A percentile compares a stretch with the other conserved stretches of the same genome.
Evolutionary conservation across 208 protist genomes (phyloP).

Genomic region (Leishmania arabica): DNA sequence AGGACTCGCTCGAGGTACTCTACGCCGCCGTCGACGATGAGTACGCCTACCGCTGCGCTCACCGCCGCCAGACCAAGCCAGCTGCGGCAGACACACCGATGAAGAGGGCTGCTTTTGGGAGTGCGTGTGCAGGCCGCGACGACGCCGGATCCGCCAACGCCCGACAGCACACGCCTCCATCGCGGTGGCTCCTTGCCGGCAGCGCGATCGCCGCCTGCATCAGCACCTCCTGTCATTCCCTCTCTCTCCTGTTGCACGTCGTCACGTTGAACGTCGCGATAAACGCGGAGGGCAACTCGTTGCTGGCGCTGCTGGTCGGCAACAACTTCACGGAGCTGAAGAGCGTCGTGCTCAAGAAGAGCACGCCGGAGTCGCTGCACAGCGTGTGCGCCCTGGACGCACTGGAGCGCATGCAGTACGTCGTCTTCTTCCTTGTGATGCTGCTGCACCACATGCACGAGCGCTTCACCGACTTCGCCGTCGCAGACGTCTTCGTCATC

Average conservation of each 20-base stretch:
- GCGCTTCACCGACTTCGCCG: constrained; percentile 32
- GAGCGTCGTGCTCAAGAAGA: constrained; percentile 92
- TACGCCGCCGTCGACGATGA: constrained; percentile 43
- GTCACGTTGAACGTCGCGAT: constrained; percentile 95
- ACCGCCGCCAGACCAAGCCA: neutral
- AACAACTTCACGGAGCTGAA: constrained; percentile 96
- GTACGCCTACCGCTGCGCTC: constrained; percentile 3
- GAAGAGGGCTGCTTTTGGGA: neutral
- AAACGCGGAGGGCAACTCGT: constrained; percentile 88
- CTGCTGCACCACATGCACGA: constrained; percentile 37
- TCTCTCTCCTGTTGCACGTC: constrained; percentile 84
- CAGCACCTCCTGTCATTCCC: constrained; percentile 66
- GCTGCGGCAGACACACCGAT: neutral
- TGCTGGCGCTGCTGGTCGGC: constrained; percentile 93
- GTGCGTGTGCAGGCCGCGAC: neutral
- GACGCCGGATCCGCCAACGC: neutral
- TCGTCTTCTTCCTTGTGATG: constrained; percentile 82
- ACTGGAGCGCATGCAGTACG: constrained; percentile 42
- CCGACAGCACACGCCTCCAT: constrained; percentile 2
- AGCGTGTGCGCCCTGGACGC: constrained; percentile 86
- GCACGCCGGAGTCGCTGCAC: constrained; percentile 83
- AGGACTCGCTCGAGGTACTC: constrained; percentile 83
- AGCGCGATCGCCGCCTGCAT: constrained; percentile 28
- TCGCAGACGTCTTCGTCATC: constrained; percentile 37
- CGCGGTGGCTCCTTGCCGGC: constrained; percentile 30